Base-by-base conservation (phyloP, 768 basidiomycete species). In the Collybia nuda region DNA sequence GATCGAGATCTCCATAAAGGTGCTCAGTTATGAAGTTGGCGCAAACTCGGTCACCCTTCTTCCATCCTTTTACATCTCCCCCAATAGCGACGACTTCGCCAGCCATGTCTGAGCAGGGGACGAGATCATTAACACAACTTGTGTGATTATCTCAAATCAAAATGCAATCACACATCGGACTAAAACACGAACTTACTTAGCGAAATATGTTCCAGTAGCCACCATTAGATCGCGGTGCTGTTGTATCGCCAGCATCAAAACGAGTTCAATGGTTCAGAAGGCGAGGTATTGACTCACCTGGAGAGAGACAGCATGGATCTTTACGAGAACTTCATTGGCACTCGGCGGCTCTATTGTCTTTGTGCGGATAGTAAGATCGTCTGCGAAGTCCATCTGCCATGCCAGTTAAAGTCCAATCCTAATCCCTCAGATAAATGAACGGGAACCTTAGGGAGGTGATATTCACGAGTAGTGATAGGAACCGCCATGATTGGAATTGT, bases 251-350 rank as follows among this genome's bases (percentile, higher is more conserved):
- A 46, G 24, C 24, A 4, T 26, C 24, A 26, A 26, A 3, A 4
- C 24, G 24, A 26, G 24, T 26, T 4, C 24, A 26, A 26, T 7
- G 24, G 24, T 26, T 7, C 24, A 40, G 7, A 7, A 24, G 28
- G 28, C 9, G 15, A n/a, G 15, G 11, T n/a, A 35, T 14, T 12
- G 36, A 44, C 58, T 21, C 44, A 75, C 77, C 64, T 82, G 77
- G 6, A 84, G 65, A 28, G 82, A 84, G 14, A 81, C 80, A 0
- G 81, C 79, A 49, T 79, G 76, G 8, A 79, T 67, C 56, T 78
- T 80, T 53, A 85, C 75, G 22, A 82, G 70, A 6, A 82, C 82
- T 47, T 85, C 76, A 18, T 62, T 69, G 0, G 78, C 61, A 42
- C 68, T 73, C 1, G 73, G 76, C 44, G 64, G 43, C 3, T 60